Evolutionary conservation across 768 basidiomycete species (phyloP).

Genomic region (Boletales sp.): DNA sequence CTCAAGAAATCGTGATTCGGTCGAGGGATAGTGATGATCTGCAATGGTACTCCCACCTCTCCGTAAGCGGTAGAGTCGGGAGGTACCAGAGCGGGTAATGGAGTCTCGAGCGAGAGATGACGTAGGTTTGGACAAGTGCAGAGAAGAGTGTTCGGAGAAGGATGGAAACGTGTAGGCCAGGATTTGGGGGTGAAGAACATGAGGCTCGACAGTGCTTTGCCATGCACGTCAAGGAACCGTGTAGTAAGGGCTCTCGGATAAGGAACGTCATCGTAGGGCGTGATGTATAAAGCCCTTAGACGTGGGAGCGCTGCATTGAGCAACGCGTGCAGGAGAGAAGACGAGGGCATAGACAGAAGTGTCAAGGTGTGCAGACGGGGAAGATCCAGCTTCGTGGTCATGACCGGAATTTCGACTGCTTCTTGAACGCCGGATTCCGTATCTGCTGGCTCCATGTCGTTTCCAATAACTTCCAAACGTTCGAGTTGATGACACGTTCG

Average conservation of each 20-base stretch:
- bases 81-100: constrained; percentile 51
- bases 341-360: constrained; percentile 63
- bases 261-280: constrained; percentile 69
- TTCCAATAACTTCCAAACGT: constrained; percentile 60
- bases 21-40: constrained; percentile 73
- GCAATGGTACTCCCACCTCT: constrained; percentile 37
- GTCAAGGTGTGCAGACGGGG: constrained; percentile 56
- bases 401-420: constrained; percentile 18
- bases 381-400: constrained; percentile 45
- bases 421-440: constrained; percentile 31
- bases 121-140: constrained; percentile 49
- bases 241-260: constrained; percentile 56
- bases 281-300: constrained; percentile 61
- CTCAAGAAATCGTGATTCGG: constrained; percentile 59
- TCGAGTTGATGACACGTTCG: constrained; percentile 55
- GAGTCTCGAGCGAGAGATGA: constrained; percentile 72
- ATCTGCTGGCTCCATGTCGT: constrained; percentile 54
- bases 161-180: constrained; percentile 58
- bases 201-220: constrained; percentile 53
- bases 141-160: constrained; percentile 50
- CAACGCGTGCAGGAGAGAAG: constrained; percentile 59
- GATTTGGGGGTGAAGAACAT: constrained; percentile 66
- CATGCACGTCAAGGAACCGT: constrained; percentile 58
- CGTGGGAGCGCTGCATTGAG: constrained; percentile 58
- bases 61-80: constrained; percentile 26